Percentiles rank a stretch among this genome's conserved stretches.
These are phyloP conservation scores for Teratosphaeria pseudoeucalypti DNA, from an alignment of 2,329 filamentous ascomycete genomes.

Conservation along the genomic window DNA sequence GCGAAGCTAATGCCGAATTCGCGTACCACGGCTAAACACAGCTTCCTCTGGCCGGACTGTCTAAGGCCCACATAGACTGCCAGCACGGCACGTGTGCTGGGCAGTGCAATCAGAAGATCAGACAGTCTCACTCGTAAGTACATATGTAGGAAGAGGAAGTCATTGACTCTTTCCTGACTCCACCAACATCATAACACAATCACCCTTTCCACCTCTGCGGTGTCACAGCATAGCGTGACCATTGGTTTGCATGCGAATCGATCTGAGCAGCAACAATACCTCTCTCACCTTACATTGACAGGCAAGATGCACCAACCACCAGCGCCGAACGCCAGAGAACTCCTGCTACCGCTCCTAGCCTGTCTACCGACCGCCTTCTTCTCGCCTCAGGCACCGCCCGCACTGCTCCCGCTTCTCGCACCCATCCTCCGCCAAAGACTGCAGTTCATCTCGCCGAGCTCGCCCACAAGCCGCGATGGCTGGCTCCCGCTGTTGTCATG, in stretches of 20 bases:
- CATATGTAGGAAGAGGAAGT: neutral
- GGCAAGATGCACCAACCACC: constrained; percentile 21
- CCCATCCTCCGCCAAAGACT: constrained; percentile 54
- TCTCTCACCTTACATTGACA: neutral
- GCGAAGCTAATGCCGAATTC: neutral
- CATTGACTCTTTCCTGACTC: neutral
- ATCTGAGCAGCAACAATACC: neutral
- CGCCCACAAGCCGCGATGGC: constrained; percentile 32
- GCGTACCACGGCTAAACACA: neutral
- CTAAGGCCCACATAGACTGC: neutral
- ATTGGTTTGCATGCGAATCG: neutral
- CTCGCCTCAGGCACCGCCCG: constrained; percentile 49
- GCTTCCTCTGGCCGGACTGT: neutral
- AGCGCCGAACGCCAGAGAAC: constrained; percentile 43
- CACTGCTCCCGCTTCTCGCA: constrained; percentile 49
- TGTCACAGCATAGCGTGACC: neutral
- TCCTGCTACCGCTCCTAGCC: constrained; percentile 53
- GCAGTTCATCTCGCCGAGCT: constrained; percentile 47
- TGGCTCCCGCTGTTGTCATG: constrained; percentile 69
- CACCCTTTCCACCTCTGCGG: neutral
- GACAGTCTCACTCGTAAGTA: neutral
- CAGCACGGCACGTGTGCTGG: neutral
- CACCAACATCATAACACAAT: neutral
- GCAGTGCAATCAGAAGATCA: neutral
- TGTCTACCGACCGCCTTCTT: constrained; percentile 52